Base-by-base conservation (phyloP, 805 yeast species). In the Candida endomychidarum region DNA sequence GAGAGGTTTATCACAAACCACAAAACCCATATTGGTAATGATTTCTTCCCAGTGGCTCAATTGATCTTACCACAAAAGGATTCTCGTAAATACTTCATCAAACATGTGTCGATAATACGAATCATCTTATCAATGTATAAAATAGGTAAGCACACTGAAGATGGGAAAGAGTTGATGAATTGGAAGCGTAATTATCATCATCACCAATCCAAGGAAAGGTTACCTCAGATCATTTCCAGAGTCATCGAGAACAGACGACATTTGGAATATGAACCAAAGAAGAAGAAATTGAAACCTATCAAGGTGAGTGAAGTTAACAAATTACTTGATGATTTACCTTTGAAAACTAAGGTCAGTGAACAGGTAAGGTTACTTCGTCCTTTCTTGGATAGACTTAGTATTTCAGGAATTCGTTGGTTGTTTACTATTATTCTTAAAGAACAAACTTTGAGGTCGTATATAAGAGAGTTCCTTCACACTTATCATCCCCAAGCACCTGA, bases 401-500 rank as follows among this genome's bases (percentile, higher is more conserved):
- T 79, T 10, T 64, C 72, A 2, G 95, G 89, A 54, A 55, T 86
- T 36, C 67, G 78, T 41, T 87, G 84, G 75, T 65, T 88, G 27
- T 70, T 87, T 43, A 78, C 81, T 41, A 81, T 85, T 8, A 57
- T 90, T 3, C 60, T 89, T 38, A 80, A 78, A 61, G 59, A 67
- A 45, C 71, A 76, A 34, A 70, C 80, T n/a, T 60, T 86, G n/a
- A 75, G 80, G 11, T 24, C 33, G 3, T 73, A 79, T 7, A 70
- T 80, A 43, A 91, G 86, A 49, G 69, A 72, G 20, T 70, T 88
- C 41, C 62, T 88, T 35, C 51, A 60, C 4, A 50, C 63, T 20
- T 89, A 90, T 86, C 95, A 88, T 58, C 88, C 89, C 0, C 90
- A 87, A 57, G 91, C 95, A 0, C 64, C 71, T 8, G 72, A 71